Percentiles rank a stretch among this genome's conserved stretches.
Conservation (phyloP, 75 land plant species). For the Gnetum montanum region DNA sequence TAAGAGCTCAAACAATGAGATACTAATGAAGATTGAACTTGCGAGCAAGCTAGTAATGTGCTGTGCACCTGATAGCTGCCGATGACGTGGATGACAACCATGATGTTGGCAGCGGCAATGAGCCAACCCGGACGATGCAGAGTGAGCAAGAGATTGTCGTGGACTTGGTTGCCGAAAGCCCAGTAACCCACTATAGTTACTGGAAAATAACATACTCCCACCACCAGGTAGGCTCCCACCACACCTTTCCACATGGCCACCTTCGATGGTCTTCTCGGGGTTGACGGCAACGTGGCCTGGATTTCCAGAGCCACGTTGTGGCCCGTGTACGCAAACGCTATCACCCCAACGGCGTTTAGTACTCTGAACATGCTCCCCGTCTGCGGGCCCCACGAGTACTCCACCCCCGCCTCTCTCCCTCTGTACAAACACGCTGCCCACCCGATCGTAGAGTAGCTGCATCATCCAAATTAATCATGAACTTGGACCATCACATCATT, state of each 20-base stretch:
- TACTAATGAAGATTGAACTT: too few relatives aligned
- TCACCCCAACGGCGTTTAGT: slow-evolving; percentile 64
- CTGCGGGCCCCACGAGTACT: slow-evolving; percentile 31
- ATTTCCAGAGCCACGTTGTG: slow-evolving; percentile 87
- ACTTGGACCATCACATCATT: too few relatives aligned
- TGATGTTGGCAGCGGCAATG: slow-evolving; percentile 79
- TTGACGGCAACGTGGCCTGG: slow-evolving; percentile 87
- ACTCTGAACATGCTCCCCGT: slow-evolving; percentile 43
- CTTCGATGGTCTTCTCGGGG: slow-evolving; percentile 71
- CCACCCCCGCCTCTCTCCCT: slow-evolving; percentile 30
- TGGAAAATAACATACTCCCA: slow-evolving; percentile 78
- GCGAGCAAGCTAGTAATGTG: too few relatives aligned
- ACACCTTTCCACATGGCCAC: slow-evolving; percentile 86
- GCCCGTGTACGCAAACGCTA: slow-evolving; percentile 82
- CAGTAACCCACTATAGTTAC: slow-evolving; percentile 84
- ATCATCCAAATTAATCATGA: too few relatives aligned
- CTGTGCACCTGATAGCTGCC: slow-evolving; percentile 95
- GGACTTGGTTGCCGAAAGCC: slow-evolving; percentile 74
- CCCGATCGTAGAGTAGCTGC: slow-evolving; percentile 78
- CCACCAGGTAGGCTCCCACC: slow-evolving; percentile 55
- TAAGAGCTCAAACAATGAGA: too few relatives aligned
- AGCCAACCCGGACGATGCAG: slow-evolving; percentile 65
- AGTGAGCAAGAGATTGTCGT: slow-evolving; percentile 53
- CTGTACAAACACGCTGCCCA: slow-evolving; percentile 43
- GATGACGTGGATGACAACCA: slow-evolving; percentile 90